Conservation (phyloP, 2,329 filamentous ascomycete species). For the Scleromitrula shiraiana region DNA sequence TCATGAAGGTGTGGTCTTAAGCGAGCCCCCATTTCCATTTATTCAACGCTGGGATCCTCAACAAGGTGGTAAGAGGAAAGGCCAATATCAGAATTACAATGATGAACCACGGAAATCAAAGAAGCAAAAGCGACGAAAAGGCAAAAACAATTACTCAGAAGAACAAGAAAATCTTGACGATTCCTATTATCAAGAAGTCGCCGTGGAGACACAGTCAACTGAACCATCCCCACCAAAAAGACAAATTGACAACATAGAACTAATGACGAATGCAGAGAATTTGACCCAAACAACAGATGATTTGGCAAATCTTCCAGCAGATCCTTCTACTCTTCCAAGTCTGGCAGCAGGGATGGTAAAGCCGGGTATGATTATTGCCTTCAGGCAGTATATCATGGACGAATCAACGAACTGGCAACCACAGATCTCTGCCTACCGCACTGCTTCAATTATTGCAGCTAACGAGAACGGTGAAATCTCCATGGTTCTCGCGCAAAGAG, state of each 20-base stretch:
- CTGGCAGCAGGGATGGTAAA: conserved; percentile 42
- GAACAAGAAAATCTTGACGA: conserved; percentile 33
- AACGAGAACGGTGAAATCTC: conserved; percentile 45
- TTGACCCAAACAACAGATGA: conserved; percentile 40
- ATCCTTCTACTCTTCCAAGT: conserved; percentile 44
- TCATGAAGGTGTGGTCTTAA: conserved; percentile 58
- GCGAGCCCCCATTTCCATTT: conserved; percentile 81
- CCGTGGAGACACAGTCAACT: conserved; percentile 17
- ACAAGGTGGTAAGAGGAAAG: conserved; percentile 49
- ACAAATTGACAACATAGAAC: conserved; percentile 16
- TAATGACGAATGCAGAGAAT: conserved; percentile 21
- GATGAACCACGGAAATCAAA: conserved; percentile 33
- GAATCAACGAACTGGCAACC: conserved; percentile 60
- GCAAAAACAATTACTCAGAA: conserved; percentile 35
- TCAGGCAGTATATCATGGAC: conserved; percentile 56
- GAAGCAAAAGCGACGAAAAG: conserved; percentile 42
- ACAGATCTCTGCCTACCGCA: conserved; percentile 50
- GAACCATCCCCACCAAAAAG: conserved; percentile 14
- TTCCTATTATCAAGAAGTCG: conserved; percentile 25
- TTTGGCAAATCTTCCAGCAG: conserved; percentile 52
- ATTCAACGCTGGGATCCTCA: conserved; percentile 81
- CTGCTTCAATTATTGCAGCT: conserved; percentile 55
- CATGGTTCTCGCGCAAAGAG: conserved; percentile 60
- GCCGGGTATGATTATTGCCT: conserved; percentile 58
- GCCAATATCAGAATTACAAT: conserved; percentile 35